Conservation (phyloP, 2,329 filamentous ascomycete species). For the Alternaria alternata region DNA sequence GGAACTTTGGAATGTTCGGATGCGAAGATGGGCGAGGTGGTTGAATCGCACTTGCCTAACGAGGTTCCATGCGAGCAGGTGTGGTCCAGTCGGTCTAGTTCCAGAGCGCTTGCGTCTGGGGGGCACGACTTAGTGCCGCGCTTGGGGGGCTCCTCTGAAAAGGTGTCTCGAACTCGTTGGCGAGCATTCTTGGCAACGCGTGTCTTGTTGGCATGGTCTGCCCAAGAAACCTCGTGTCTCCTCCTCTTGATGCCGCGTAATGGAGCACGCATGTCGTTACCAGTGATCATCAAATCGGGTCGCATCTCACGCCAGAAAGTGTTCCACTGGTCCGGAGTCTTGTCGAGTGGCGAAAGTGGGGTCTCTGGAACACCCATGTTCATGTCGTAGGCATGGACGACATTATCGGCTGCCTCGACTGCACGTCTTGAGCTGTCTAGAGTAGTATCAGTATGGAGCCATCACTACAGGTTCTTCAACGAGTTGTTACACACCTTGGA, state of each 20-base stretch:
- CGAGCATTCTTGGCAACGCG: slow-evolving; percentile 37
- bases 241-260: slow-evolving; percentile 55
- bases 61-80: slow-evolving; percentile 34
- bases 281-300: slow-evolving; percentile 55
- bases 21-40: slow-evolving; percentile 43
- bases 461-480: not conserved
- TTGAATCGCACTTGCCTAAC: slow-evolving; percentile 34
- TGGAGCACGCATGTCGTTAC: slow-evolving; percentile 51
- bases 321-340: slow-evolving; percentile 37
- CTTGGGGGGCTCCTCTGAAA: slow-evolving; percentile 40
- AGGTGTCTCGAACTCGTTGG: slow-evolving; percentile 37
- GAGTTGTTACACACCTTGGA: slow-evolving; percentile 62
- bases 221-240: slow-evolving; percentile 50
- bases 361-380: slow-evolving; percentile 78
- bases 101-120: slow-evolving; percentile 15
- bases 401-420: slow-evolving; percentile 77
- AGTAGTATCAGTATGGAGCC: slow-evolving; percentile 15
- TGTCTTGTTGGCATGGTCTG: slow-evolving; percentile 29
- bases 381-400: slow-evolving; percentile 77
- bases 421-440: slow-evolving; percentile 74
- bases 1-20: slow-evolving; percentile 55
- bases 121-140: slow-evolving; percentile 29
- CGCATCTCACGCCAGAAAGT: slow-evolving; percentile 46
- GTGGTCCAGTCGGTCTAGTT: slow-evolving; percentile 30
- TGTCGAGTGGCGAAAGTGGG: slow-evolving; percentile 56